These are phyloP conservation scores for Stipa capillata DNA, from an alignment of 176 grass and related monocot species.

Conservation along the genomic window DNA sequence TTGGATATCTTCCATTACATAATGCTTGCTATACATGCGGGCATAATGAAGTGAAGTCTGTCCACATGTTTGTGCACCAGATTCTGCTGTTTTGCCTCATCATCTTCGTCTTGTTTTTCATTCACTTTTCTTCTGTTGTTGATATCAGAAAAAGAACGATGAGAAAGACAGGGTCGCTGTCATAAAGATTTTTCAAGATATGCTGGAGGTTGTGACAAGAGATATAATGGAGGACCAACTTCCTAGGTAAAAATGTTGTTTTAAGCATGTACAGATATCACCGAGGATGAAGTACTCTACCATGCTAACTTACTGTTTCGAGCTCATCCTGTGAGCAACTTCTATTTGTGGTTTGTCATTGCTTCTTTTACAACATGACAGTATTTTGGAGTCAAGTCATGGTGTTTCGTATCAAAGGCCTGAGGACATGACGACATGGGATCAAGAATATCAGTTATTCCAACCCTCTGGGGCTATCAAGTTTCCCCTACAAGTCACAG, in stretches of 20 bases:
- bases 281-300: neutral
- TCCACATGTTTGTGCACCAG: neutral
- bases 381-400: slow-evolving; percentile 65
- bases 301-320: slow-evolving; percentile 14
- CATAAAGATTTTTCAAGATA: slow-evolving; percentile 88
- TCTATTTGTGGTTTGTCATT: slow-evolving; percentile 16
- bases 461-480: slow-evolving; percentile 79
- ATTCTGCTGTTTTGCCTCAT: slow-evolving; percentile 14
- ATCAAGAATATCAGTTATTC: slow-evolving; percentile 61
- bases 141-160: slow-evolving; percentile 49
- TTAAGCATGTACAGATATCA: slow-evolving; percentile 30
- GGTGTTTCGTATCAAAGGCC: slow-evolving; percentile 52
- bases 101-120: neutral
- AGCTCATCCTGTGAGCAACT: neutral
- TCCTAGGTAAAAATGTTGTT: slow-evolving; percentile 40
- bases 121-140: neutral
- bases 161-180: slow-evolving; percentile 52
- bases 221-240: slow-evolving; percentile 94
- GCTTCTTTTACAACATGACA: slow-evolving; percentile 37
- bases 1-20: neutral
- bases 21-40: neutral
- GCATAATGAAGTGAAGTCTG: neutral
- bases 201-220: slow-evolving; percentile 88
- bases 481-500: slow-evolving; percentile 59
- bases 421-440: slow-evolving; percentile 40